A percentile compares a stretch with the other conserved stretches of the same genome.
Evolutionary conservation across 2,329 filamentous ascomycete species (phyloP).

Genomic region (Rachicladosporium sp.): DNA sequence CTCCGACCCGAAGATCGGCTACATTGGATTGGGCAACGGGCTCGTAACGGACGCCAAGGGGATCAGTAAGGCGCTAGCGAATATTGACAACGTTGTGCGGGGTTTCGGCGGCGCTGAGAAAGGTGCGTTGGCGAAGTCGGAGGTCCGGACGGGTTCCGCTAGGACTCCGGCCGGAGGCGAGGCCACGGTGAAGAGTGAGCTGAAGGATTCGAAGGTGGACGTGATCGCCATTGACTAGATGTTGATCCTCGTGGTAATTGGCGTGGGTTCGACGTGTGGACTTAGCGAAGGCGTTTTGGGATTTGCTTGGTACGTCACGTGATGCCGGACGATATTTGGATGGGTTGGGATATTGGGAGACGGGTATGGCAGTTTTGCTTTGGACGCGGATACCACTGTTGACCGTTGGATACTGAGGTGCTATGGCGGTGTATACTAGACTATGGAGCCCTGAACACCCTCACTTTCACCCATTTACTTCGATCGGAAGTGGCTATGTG

Average conservation of each 20-base stretch:
- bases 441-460: no score
- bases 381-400: no score
- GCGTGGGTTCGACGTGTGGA: no score
- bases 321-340: no score
- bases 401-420: no score
- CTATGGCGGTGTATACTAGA: no score
- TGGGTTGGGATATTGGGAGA: no score
- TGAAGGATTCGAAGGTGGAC: slow-evolving; percentile 7
- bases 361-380: no score
- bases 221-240: slow-evolving; percentile 19
- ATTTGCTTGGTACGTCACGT: no score
- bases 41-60: slow-evolving; percentile 26
- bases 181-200: not conserved
- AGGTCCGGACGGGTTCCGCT: not conserved
- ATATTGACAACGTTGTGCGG: slow-evolving; percentile 27
- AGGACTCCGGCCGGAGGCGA: not conserved
- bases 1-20: not conserved
- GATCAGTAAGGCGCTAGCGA: slow-evolving; percentile 23
- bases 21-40: slow-evolving; percentile 24
- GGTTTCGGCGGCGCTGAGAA: slow-evolving; percentile 10
- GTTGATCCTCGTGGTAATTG: not conserved
- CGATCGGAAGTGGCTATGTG: no score
- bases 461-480: no score
- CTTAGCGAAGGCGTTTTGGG: no score
- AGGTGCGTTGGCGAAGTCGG: not conserved